These are phyloP conservation scores for Arabidopsis hybrid DNA, from an alignment of 441 rosid species.

Conservation along the genomic window DNA sequence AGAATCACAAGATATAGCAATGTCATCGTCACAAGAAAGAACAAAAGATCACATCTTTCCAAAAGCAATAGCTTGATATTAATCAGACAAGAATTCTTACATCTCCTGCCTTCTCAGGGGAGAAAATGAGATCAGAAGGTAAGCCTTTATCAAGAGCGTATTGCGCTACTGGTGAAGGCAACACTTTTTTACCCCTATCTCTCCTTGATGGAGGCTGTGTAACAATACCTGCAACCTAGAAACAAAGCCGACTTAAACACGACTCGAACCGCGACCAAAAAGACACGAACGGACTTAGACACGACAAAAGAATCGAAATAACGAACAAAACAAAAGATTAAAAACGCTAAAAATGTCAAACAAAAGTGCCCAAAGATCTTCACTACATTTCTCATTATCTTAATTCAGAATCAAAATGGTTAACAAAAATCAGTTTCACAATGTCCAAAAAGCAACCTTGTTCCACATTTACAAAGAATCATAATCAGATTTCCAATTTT, in stretches of 20 bases:
- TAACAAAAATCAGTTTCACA: too few species aligned
- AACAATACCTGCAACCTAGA: slow-evolving; percentile 90
- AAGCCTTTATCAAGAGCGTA: slow-evolving; percentile 87
- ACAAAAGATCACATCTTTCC: slow-evolving; percentile 4
- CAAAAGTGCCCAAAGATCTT: background rate
- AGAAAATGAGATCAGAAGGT: slow-evolving; percentile 76
- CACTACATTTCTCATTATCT: slow-evolving; percentile 14
- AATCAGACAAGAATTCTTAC: slow-evolving; percentile 46
- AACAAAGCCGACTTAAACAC: background rate
- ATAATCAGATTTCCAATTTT: too few species aligned
- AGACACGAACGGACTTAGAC: too few species aligned
- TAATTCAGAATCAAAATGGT: too few species aligned
- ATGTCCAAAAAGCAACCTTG: too few species aligned
- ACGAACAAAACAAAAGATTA: too few species aligned
- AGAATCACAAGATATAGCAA: background rate
- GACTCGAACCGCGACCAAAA: too few species aligned
- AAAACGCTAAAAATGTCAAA: background rate
- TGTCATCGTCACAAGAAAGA: background rate
- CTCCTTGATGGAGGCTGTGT: slow-evolving; percentile 90
- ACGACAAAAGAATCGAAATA: too few species aligned
- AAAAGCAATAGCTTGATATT: slow-evolving; percentile 1
- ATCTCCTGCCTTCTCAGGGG: slow-evolving; percentile 91
- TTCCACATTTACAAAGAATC: too few species aligned
- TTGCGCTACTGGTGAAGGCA: slow-evolving; percentile 87
- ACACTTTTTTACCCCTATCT: slow-evolving; percentile 79